Base-by-base conservation (phyloP, 345 rosid species). In the Acer yangbiense region DNA sequence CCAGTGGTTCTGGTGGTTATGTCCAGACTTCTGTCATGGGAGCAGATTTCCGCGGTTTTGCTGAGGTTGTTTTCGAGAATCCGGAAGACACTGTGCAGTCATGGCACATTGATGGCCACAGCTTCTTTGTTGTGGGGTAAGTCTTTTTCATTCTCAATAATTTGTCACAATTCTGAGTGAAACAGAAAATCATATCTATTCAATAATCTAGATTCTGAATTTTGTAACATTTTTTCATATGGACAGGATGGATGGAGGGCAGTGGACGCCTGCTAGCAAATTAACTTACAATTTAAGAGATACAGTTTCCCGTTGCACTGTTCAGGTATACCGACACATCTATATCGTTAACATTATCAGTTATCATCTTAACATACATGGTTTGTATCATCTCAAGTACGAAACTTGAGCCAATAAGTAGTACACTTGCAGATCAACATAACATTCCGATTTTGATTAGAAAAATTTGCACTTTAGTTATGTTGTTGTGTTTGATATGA, bases 61-160 rank as follows among this genome's bases (percentile, higher is more conserved):
- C 84, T 1, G 98, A 96, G 87, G 78, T 96, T 29, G 81, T 94
- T 52, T 96, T 96, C 70, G 91, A 92, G 85, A 96, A 96, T 74
- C 77, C 77, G 11, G 97, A 96, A 85, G 88, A 89, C 64, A 82
- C 80, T 21, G 68, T 94, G 73, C 99, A 93, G 82, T 89, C 97
- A 20, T 92, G 92, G 92, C 99, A 96, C 86, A 89, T 94, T 70
- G 90, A 91, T 73, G 99, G 99, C 63, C 88, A 96, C 83, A 81
- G 76, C 77, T 92, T 94, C 83, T 96, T 93, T 77, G 95, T 92
- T 14, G 98, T 90, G 13, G 99, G 98, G 99, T 95, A 90, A 77
- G 89, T 78, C 29, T 50, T 50, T 5, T 4, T 35, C 11, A 13
- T n/a, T 29, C 3, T 35, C 50, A 16, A 32, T 4, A 35, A 35